Evolutionary conservation across 225 moss, liverwort and hornwort genomes (phyloP), one percentile per base, ranked within the genome.

Genomic region (Bryum argenteum): DNA sequence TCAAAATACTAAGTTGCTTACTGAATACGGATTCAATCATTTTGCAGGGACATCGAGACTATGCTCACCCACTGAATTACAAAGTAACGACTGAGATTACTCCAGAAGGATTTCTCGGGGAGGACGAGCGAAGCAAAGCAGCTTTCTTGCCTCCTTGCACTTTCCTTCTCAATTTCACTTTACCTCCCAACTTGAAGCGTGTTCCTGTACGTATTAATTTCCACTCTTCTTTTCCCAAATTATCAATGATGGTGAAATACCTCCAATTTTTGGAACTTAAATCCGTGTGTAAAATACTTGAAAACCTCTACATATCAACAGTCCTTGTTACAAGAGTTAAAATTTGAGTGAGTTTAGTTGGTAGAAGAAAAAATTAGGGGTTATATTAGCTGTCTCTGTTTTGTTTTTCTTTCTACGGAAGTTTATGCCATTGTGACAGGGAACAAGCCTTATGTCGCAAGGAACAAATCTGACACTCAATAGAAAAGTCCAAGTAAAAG

Each of bases 1-100:
- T n/a, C n/a, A n/a, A 2, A 5, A 28, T 28, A 28, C 28, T 28
- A 28, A 28, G 28, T 28, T 28, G 28, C 28, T 2, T 28, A 5
- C 28, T 28, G 2, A 11, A 28, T 59, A 17, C 41, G 58, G 48
- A 53, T 56, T 41, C 47, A 47, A 14, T 47, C 11, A 15, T 10
- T 23, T 23, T 66, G 70, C 80, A 92, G 90, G 92, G 90, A 41
- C 85, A 87, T 47, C 86, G 90, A 72, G 65, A 75, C 28, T n/a
- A n/a, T 33, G 90, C 80, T 28, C 60, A 0, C 53, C 92, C 92
- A 7, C 70, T 90, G 61, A 69, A 79, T 39, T 78, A 83, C 19
- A 70, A 47, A 66, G 54, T 93, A 42, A 75, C 69, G 48, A 44
- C 66, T 51, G 41, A 76, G 3, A 23, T 85, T 13, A 68, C 75